Percentiles rank a stretch among this genome's conserved stretches.
These are phyloP conservation scores for Debaryomyces fabryi DNA, from an alignment of 1,139 yeast species.

Conservation along the genomic window DNA sequence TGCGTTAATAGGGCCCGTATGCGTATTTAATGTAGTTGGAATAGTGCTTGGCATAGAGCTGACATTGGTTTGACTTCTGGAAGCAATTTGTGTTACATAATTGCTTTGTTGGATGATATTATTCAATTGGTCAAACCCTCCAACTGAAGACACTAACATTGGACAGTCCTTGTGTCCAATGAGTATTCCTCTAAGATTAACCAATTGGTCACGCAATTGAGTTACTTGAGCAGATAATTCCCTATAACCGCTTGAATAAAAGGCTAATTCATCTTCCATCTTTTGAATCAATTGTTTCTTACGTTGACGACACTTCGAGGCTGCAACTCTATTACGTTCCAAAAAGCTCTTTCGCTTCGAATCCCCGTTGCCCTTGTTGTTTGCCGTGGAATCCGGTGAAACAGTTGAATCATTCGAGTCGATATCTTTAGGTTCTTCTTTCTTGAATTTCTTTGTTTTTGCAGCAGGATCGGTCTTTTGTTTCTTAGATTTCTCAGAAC, in stretches of 20 bases:
- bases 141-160: constrained; percentile 35
- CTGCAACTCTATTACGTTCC: constrained; percentile 93
- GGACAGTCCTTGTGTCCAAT: constrained; percentile 45
- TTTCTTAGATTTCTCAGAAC: constrained; percentile 9
- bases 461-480: constrained; percentile 5
- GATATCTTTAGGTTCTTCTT: constrained; percentile 15
- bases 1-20: constrained; percentile 11
- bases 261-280: constrained; percentile 75
- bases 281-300: constrained; percentile 86
- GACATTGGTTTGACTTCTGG: constrained; percentile 20
- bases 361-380: constrained; percentile 19
- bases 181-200: constrained; percentile 46
- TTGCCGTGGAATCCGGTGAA: not conserved
- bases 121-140: constrained; percentile 41
- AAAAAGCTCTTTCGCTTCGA: constrained; percentile 81
- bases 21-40: constrained; percentile 32
- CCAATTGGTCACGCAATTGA: constrained; percentile 61
- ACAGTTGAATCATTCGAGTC: constrained; percentile 13
- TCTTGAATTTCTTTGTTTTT: constrained; percentile 3
- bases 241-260: constrained; percentile 72
- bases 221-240: constrained; percentile 62
- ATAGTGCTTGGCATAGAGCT: constrained; percentile 36
- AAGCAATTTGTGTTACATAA: constrained; percentile 28
- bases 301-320: constrained; percentile 91
- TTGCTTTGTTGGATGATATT: constrained; percentile 36